Evolutionary conservation across 2,329 filamentous ascomycete genomes (phyloP).

Genomic region (Cercospora zeae-maydis): DNA sequence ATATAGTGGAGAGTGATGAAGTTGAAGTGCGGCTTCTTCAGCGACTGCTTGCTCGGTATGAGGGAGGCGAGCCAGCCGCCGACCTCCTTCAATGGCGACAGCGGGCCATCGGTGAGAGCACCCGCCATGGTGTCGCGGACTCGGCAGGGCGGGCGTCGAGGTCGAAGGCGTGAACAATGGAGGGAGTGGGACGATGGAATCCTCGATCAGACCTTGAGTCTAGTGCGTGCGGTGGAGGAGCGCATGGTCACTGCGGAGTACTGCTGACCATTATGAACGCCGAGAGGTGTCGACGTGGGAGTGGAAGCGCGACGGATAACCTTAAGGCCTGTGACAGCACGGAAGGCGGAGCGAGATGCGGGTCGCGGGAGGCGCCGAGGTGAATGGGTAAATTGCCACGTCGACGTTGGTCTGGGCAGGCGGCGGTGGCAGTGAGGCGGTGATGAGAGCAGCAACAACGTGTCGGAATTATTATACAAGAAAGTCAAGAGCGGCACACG

Average conservation of each 20-base stretch:
- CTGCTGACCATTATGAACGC: background rate
- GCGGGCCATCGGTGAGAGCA: conserved; percentile 1
- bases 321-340: background rate
- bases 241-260: background rate
- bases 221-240: background rate
- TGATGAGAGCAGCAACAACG: background rate
- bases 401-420: background rate
- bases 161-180: background rate
- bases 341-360: background rate
- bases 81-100: conserved; percentile 21
- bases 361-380: background rate
- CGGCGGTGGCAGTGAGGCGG: background rate
- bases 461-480: too few relatives aligned
- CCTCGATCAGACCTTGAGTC: conserved; percentile 5
- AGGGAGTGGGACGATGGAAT: background rate
- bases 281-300: background rate
- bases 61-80: conserved; percentile 21
- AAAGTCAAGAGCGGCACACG: too few relatives aligned
- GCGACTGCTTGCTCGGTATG: conserved; percentile 17
- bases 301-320: background rate
- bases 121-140: background rate
- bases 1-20: conserved; percentile 81
- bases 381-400: background rate
- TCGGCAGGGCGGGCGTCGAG: background rate
- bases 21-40: conserved; percentile 63